Base-by-base conservation (phyloP, 164 flowering plant species). In the Protea cynaroides region DNA sequence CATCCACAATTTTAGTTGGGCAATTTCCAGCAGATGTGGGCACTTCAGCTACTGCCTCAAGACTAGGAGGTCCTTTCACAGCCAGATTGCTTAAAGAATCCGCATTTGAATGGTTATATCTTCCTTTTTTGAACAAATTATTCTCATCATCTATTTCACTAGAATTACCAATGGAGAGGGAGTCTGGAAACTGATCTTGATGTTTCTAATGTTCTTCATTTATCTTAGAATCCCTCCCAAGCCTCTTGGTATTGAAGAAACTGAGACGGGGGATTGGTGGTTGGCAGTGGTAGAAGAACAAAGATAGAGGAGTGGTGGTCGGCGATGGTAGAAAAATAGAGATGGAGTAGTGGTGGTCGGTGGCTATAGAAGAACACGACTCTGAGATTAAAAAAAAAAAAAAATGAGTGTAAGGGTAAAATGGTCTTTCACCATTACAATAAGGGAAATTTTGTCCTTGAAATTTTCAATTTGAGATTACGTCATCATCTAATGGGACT, bases 91-190 rank as follows among this genome's bases (percentile, higher is more conserved):
- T 83, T 36, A 57, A 62, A 38, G 81, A 53, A 65, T 81, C 82
- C 19, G 86, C 76, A 65, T 65, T 70, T 4, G 83, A 87, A 65
- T 52, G 69, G 68, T 71, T 72, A 53, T 76, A 75, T 53, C 77
- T 72, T 53, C 69, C 78, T 69, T 72, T 80, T 70, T 69, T 76
- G 38, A 72, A 68, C 12, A 80, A 80, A 70, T 51, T 70, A 56
- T 72, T 75, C 58, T 81, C 84, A 67, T 83, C 87, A n/a, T 58
- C 83, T n/a, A 89, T 86, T 37, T 70, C 63, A 59, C 70, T 71
- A 46, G 87, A 88, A 69, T 77, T 76, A 22, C 78, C 88, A 66
- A 62, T 25, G 34, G 92, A 90, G 21, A 66, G 88, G 57, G 89
- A 74, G 73, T 85, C 86, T 37, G 79, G 77, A 64, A 68, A 75